A percentile compares a stretch with the other conserved stretches of the same genome.
These are phyloP conservation scores for Globisporangium abappressorium DNA, from an alignment of 352 stramenopile genomes.

Conservation along the genomic window DNA sequence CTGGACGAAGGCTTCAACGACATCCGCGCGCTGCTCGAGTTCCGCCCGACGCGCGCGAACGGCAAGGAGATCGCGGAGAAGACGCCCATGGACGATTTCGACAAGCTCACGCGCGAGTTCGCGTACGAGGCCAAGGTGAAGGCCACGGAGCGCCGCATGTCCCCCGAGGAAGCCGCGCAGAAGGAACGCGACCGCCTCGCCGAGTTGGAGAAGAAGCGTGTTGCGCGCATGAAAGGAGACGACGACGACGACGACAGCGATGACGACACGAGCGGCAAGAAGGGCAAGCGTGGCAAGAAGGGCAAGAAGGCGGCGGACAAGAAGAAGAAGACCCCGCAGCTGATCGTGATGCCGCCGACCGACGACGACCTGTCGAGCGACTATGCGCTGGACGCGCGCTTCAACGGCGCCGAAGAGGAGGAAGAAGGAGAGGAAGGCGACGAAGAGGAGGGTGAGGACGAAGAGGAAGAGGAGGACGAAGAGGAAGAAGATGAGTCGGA, in stretches of 20 bases:
- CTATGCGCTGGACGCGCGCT: constrained; percentile 69
- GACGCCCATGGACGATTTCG: constrained; percentile 81
- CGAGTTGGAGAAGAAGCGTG: constrained; percentile 91
- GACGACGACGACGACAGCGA: constrained; percentile 67
- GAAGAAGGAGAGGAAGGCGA: constrained; percentile 38
- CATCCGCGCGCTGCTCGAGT: constrained; percentile 66
- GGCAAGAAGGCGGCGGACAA: constrained; percentile 27
- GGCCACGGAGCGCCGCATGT: constrained; percentile 93
- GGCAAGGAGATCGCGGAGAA: constrained; percentile 63
- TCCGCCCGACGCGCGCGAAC: constrained; percentile 70
- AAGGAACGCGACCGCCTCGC: constrained; percentile 90
- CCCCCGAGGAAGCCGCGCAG: constrained; percentile 92
- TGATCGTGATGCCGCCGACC: constrained; percentile 76
- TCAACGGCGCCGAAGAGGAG: constrained; percentile 45
- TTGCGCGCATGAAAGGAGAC: constrained; percentile 94
- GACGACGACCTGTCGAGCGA: constrained; percentile 91
- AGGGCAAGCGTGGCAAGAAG: constrained; percentile 34
- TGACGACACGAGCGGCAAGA: constrained; percentile 49
- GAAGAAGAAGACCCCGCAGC: constrained; percentile 31
- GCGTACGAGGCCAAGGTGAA: constrained; percentile 92
- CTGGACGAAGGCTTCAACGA: constrained; percentile 73
- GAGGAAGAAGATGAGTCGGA: constrained; percentile 50
- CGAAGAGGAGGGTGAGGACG: constrained; percentile 46
- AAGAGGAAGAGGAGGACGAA: constrained; percentile 58
- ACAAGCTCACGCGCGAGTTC: constrained; percentile 74